A percentile compares a stretch with the other conserved stretches of the same genome.
phyloP scores from a whole-genome alignment of 2,329 filamentous ascomycete species.

The Hypoxylon rubiginosum region DNA sequence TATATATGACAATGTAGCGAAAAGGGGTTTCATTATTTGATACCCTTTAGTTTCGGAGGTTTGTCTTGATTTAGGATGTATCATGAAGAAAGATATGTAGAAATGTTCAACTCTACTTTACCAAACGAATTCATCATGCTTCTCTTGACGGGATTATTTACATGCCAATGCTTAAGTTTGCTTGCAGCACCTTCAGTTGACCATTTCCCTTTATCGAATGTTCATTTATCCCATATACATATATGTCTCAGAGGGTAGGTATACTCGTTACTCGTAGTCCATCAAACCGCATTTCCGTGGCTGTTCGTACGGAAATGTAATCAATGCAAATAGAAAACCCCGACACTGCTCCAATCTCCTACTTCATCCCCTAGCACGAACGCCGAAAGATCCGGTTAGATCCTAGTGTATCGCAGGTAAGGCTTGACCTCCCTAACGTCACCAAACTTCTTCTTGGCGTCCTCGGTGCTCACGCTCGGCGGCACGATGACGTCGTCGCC shows the following conservation, averaged over 20 bases:
- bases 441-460: slow-evolving; percentile 71
- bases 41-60: slow-evolving; percentile 16
- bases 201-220: too few species aligned
- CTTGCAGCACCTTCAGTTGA: not conserved
- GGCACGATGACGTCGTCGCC: slow-evolving; percentile 70
- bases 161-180: not conserved
- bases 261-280: too few species aligned
- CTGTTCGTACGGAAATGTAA: too few species aligned
- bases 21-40: slow-evolving; percentile 2
- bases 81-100: slow-evolving; percentile 2
- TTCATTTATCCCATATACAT: too few species aligned
- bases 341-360: too few species aligned
- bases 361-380: too few species aligned
- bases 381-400: slow-evolving; percentile 1
- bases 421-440: slow-evolving; percentile 73
- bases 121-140: not conserved
- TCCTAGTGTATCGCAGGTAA: slow-evolving; percentile 27
- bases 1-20: slow-evolving; percentile 3
- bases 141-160: not conserved
- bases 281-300: too few species aligned
- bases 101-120: slow-evolving; percentile 7
- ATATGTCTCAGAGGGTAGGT: too few species aligned
- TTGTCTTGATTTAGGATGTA: not conserved
- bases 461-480: slow-evolving; percentile 68
- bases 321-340: too few species aligned